These are phyloP conservation scores for Citrus reticulata DNA, from an alignment of 345 rosid genomes.

Conservation along the genomic window DNA sequence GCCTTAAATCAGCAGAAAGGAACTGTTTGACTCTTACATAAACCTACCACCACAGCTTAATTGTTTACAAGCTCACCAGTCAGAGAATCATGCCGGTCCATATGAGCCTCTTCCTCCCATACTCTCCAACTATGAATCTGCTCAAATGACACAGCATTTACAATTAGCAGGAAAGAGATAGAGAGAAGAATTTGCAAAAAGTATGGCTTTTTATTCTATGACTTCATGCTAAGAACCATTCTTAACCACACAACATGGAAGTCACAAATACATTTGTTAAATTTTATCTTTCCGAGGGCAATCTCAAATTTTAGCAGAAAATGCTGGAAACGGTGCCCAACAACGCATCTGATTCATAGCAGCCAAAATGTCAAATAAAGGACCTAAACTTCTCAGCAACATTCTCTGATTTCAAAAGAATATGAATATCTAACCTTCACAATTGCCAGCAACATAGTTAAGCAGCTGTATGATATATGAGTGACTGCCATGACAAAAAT, in stretches of 20 bases:
- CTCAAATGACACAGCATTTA: slow-evolving; percentile 17
- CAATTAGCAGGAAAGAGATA: slow-evolving; percentile 1
- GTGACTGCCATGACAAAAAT: slow-evolving; percentile 98
- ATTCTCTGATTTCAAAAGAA: background rate
- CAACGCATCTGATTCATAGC: background rate
- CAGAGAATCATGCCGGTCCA: slow-evolving; percentile 53
- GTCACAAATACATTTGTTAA: background rate
- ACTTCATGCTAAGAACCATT: background rate
- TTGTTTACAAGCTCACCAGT: slow-evolving; percentile 45
- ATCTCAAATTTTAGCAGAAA: background rate
- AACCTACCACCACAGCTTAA: background rate
- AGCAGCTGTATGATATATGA: slow-evolving; percentile 89
- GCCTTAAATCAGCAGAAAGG: background rate
- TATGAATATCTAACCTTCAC: slow-evolving; percentile 58
- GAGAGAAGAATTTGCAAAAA: background rate
- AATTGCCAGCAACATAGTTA: slow-evolving; percentile 89
- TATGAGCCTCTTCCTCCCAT: slow-evolving; percentile 87
- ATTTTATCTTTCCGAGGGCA: background rate
- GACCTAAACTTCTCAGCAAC: background rate
- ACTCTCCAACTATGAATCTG: slow-evolving; percentile 93
- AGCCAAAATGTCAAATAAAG: background rate
- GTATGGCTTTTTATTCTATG: background rate
- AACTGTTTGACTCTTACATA: background rate
- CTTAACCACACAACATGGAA: background rate
- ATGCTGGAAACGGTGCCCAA: background rate